Conservation (phyloP, 2,329 filamentous ascomycete genomes). For the Botrytis fabae region DNA sequence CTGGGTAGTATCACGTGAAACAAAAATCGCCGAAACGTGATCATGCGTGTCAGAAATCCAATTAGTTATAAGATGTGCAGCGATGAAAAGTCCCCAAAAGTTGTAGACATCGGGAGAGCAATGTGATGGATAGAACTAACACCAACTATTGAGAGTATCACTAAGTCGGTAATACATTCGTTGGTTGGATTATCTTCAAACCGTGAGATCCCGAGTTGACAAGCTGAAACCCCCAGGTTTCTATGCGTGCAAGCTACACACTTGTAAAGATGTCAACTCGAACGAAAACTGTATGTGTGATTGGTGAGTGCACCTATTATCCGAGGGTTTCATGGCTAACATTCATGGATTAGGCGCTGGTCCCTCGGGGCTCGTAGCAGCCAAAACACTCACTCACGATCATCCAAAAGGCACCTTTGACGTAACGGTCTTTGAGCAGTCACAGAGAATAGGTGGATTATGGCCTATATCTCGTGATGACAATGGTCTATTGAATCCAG, state of each 20-base stretch:
- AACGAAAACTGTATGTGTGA: slow-evolving; percentile 35
- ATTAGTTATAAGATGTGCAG: not conserved
- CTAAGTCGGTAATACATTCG: not conserved
- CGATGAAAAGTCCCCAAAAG: not conserved
- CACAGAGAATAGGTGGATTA: slow-evolving; percentile 69
- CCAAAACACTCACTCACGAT: slow-evolving; percentile 70
- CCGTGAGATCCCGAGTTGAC: not conserved
- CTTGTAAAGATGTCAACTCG: slow-evolving; percentile 16
- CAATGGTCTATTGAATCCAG: slow-evolving; percentile 57
- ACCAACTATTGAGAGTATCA: not conserved
- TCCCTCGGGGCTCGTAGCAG: slow-evolving; percentile 66
- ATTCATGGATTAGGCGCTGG: slow-evolving; percentile 58
- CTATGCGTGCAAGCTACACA: slow-evolving; percentile 13
- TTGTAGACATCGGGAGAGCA: not conserved
- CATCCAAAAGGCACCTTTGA: slow-evolving; percentile 56
- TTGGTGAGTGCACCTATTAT: slow-evolving; percentile 28
- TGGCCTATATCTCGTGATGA: slow-evolving; percentile 62
- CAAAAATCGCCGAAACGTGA: not conserved
- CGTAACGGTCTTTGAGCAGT: slow-evolving; percentile 70
- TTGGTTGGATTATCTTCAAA: not conserved
- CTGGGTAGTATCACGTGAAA: not conserved
- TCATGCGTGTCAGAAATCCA: not conserved
- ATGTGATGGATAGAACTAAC: not conserved
- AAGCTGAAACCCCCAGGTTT: not conserved
- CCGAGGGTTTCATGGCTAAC: slow-evolving; percentile 13